Conservation (phyloP, 148 eudicot genomes). For the Rhododendron griersonianum region DNA sequence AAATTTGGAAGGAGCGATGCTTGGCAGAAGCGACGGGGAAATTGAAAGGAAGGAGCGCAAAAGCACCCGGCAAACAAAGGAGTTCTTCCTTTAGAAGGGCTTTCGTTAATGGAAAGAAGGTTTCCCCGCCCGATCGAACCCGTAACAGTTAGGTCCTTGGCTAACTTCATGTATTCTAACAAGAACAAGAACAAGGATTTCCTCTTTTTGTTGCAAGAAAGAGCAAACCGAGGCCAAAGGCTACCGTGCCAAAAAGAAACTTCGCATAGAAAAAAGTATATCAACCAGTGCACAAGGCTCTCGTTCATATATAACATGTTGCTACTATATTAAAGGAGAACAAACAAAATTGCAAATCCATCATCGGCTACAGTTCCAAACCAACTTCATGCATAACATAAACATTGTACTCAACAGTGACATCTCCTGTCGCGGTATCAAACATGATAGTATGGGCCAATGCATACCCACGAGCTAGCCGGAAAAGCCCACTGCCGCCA, state of each 20-base stretch:
- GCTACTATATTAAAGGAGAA: neutral
- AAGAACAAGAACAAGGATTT: no score
- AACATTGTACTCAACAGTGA: conserved; percentile 41
- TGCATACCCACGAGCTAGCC: conserved; percentile 44
- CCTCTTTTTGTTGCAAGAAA: neutral
- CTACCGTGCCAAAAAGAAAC: neutral
- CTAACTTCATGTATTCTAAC: no score
- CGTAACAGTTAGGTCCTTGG: no score
- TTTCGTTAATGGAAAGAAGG: no score
- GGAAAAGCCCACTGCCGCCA: conserved; percentile 53
- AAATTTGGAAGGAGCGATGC: no score
- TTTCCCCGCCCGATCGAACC: no score
- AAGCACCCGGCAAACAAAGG: no score
- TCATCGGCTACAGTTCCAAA: neutral
- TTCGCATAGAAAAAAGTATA: neutral
- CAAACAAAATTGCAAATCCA: neutral
- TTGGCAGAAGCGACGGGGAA: no score
- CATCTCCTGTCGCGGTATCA: conserved; percentile 22
- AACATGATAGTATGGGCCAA: conserved; percentile 34
- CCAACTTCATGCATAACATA: conserved; percentile 10
- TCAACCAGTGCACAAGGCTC: neutral
- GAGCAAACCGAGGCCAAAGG: neutral
- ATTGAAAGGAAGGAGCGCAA: no score
- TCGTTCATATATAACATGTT: neutral
- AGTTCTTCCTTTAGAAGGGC: no score